Conservation (phyloP, 495 filamentous ascomycete species). For the Aspergillus baeticus region DNA sequence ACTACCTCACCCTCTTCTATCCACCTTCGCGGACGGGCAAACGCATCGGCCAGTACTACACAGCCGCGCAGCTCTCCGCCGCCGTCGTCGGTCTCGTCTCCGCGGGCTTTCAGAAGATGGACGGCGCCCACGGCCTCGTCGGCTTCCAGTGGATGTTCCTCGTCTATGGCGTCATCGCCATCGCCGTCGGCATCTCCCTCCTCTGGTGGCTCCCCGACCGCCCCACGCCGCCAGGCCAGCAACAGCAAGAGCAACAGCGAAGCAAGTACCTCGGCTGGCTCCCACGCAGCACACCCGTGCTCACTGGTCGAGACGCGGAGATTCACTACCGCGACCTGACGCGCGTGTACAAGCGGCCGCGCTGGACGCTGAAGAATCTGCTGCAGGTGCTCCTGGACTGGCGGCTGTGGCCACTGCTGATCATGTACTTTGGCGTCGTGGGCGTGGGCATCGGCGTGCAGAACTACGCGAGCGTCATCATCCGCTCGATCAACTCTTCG, state of each 20-base stretch:
- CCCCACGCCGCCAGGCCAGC: slow-evolving; percentile 63
- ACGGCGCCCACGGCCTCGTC: slow-evolving; percentile 70
- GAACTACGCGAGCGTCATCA: slow-evolving; percentile 83
- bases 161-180: slow-evolving; percentile 74
- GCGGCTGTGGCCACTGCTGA: slow-evolving; percentile 77
- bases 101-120: slow-evolving; percentile 89
- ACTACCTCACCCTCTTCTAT: slow-evolving; percentile 91
- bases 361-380: slow-evolving; percentile 71
- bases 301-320: slow-evolving; percentile 73
- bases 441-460: slow-evolving; percentile 89
- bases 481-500: slow-evolving; percentile 68
- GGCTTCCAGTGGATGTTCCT: slow-evolving; percentile 97
- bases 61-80: slow-evolving; percentile 84
- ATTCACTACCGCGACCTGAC: slow-evolving; percentile 85
- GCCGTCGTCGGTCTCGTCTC: slow-evolving; percentile 88
- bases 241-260: slow-evolving; percentile 23
- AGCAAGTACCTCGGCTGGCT: slow-evolving; percentile 54
- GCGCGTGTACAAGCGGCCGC: slow-evolving; percentile 69
- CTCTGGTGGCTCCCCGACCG: slow-evolving; percentile 92
- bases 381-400: slow-evolving; percentile 71
- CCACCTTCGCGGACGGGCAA: slow-evolving; percentile 83
- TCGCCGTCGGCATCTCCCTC: slow-evolving; percentile 66
- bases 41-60: slow-evolving; percentile 86
- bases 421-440: slow-evolving; percentile 96
- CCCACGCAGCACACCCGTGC: slow-evolving; percentile 62